Percentiles rank a stretch among this genome's conserved stretches.
These are phyloP conservation scores for Acephala macrosclerotiorum DNA, from an alignment of 2,329 filamentous ascomycete species.

Conservation along the genomic window DNA sequence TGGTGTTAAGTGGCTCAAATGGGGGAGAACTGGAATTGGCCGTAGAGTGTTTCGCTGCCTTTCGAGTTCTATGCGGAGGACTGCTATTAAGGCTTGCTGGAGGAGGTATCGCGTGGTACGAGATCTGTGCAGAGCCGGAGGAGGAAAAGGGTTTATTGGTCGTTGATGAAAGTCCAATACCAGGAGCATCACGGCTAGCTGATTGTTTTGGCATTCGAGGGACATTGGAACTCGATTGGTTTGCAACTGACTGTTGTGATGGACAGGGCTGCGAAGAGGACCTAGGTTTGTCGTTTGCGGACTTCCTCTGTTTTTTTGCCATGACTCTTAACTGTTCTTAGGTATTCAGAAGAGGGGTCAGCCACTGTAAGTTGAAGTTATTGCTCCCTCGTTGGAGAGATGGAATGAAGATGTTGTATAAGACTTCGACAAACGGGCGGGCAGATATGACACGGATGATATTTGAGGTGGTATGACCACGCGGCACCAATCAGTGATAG, in stretches of 20 bases:
- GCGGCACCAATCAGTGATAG: constrained; percentile 15
- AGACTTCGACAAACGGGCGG: constrained; percentile 10
- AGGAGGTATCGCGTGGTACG: no score
- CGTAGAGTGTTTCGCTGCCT: no score
- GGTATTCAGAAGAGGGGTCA: no score
- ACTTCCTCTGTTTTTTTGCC: no score
- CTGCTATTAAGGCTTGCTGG: no score
- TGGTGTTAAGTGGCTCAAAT: no score
- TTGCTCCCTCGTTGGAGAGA: neutral
- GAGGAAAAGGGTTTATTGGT: no score
- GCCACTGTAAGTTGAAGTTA: neutral
- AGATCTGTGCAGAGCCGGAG: no score
- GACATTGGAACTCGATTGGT: neutral
- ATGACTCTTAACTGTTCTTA: no score
- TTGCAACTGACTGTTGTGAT: constrained; percentile 2
- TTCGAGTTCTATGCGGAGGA: no score
- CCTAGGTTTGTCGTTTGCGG: no score
- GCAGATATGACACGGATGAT: constrained; percentile 13
- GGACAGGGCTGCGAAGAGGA: neutral
- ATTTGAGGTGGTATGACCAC: constrained; percentile 8
- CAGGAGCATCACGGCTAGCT: neutral
- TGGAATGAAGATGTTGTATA: constrained; percentile 14
- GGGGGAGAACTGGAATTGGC: no score
- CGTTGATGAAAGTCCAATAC: neutral
- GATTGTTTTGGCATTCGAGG: constrained; percentile 6